These are phyloP conservation scores for Boechera divaricarpa DNA, from an alignment of 345 rosid genomes.

Conservation along the genomic window DNA sequence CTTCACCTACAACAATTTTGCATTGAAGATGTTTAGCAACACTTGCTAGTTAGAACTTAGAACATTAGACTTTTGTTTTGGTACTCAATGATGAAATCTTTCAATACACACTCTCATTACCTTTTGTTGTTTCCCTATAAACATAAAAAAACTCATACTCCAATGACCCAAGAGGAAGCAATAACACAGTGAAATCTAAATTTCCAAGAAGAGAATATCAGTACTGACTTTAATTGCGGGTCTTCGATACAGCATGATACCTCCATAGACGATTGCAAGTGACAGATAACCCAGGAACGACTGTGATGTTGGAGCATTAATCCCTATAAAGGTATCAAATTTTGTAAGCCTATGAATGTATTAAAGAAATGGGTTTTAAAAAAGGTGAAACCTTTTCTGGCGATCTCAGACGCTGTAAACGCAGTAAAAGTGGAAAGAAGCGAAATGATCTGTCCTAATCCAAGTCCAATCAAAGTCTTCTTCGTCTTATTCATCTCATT, in stretches of 20 bases:
- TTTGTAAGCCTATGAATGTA: neutral
- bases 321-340: slow-evolving; percentile 43
- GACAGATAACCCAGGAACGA: slow-evolving; percentile 55
- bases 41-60: neutral
- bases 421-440: slow-evolving; percentile 61
- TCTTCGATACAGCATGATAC: slow-evolving; percentile 53
- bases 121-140: neutral
- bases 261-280: slow-evolving; percentile 61
- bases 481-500: slow-evolving; percentile 14
- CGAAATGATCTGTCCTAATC: slow-evolving; percentile 76
- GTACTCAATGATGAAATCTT: neutral
- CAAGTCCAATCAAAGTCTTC: slow-evolving; percentile 72
- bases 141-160: neutral
- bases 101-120: neutral
- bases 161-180: neutral
- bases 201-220: slow-evolving; percentile 8
- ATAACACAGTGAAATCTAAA: slow-evolving; percentile 9
- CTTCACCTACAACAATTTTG: slow-evolving; percentile 66
- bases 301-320: slow-evolving; percentile 68
- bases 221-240: slow-evolving; percentile 54
- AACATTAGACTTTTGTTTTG: neutral
- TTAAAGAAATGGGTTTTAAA: neutral
- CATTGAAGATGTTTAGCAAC: slow-evolving; percentile 14
- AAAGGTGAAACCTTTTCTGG: slow-evolving; percentile 58
- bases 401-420: slow-evolving; percentile 63